These are phyloP conservation scores for Datura wrightii DNA, from an alignment of 257 asterid species.

Conservation along the genomic window DNA sequence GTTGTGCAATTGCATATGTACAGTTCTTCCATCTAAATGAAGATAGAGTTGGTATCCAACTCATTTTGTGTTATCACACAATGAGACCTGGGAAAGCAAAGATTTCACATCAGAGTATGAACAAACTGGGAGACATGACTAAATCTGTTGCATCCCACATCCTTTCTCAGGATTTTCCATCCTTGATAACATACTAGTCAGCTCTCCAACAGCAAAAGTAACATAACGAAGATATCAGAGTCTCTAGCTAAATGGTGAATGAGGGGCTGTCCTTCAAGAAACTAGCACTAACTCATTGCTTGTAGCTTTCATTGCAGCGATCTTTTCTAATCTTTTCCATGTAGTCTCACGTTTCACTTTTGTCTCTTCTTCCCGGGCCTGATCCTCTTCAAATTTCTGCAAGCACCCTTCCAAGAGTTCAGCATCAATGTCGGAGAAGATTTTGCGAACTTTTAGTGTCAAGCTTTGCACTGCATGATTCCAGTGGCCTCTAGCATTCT, in stretches of 20 bases:
- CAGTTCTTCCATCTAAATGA: constrained; percentile 47
- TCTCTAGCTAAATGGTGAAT: constrained; percentile 52
- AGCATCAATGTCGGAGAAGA: constrained; percentile 61
- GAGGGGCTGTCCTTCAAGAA: constrained; percentile 43
- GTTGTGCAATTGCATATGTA: constrained; percentile 55
- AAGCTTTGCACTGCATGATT: constrained; percentile 71
- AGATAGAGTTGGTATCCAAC: constrained; percentile 39
- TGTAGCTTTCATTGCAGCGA: constrained; percentile 55
- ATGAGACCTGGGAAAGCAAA: constrained; percentile 42
- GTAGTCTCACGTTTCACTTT: constrained; percentile 59
- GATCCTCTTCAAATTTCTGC: constrained; percentile 60
- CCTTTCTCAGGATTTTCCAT: too few relatives aligned
- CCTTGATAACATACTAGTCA: constrained; percentile 42
- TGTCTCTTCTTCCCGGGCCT: constrained; percentile 49
- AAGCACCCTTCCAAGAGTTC: constrained; percentile 70
- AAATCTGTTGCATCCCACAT: constrained; percentile 38
- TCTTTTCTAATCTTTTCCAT: constrained; percentile 67
- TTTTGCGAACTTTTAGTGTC: constrained; percentile 65
- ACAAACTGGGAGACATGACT: constrained; percentile 38
- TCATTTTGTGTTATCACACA: constrained; percentile 37
- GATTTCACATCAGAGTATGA: constrained; percentile 36
- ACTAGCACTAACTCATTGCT: constrained; percentile 49
- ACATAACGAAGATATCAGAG: constrained; percentile 16
- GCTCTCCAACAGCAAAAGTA: constrained; percentile 28
- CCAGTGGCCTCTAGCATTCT: constrained; percentile 68